Percentiles rank a stretch among this genome's conserved stretches.
Evolutionary conservation across 1,139 yeast genomes (phyloP).

Genomic region (Yamadazyma dushanensis): DNA sequence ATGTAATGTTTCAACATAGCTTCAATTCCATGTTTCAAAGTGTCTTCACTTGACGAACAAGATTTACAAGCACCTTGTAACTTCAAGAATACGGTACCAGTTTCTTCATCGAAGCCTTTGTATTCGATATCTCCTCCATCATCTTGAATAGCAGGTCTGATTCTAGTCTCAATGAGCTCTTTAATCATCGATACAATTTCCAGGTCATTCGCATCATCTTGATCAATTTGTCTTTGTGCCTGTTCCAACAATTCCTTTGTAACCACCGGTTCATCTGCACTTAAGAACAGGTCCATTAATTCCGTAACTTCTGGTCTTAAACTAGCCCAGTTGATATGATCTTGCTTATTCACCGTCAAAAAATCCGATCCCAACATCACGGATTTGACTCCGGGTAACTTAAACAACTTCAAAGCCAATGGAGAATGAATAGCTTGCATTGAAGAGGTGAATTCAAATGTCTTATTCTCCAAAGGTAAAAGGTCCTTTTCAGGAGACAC

Average conservation of each 20-base stretch:
- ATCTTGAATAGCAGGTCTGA: slow-evolving; percentile 68
- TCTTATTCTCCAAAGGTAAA: slow-evolving; percentile 65
- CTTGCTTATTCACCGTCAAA: slow-evolving; percentile 48
- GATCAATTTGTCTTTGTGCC: slow-evolving; percentile 32
- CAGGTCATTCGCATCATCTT: slow-evolving; percentile 41
- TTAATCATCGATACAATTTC: slow-evolving; percentile 59
- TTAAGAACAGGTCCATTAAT: slow-evolving; percentile 38
- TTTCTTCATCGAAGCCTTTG: slow-evolving; percentile 64
- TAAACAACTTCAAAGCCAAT: slow-evolving; percentile 75
- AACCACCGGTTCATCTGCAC: slow-evolving; percentile 48
- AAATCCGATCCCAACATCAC: slow-evolving; percentile 79
- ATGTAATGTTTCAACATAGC: slow-evolving; percentile 82
- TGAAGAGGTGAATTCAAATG: slow-evolving; percentile 68
- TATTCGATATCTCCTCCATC: slow-evolving; percentile 84
- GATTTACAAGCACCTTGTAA: slow-evolving; percentile 83
- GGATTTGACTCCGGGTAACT: slow-evolving; percentile 81
- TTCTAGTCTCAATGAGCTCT: slow-evolving; percentile 59
- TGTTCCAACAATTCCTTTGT: slow-evolving; percentile 47
- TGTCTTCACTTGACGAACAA: slow-evolving; percentile 75
- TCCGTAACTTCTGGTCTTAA: slow-evolving; percentile 47
- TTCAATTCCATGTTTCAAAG: slow-evolving; percentile 79
- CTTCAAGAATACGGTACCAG: slow-evolving; percentile 71
- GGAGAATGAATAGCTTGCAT: slow-evolving; percentile 77
- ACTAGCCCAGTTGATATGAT: slow-evolving; percentile 47
- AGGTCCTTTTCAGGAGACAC: slow-evolving; percentile 46